Evolutionary conservation across 1,284 basidiomycete genomes (phyloP).

Genomic region (Serendipita sp.): DNA sequence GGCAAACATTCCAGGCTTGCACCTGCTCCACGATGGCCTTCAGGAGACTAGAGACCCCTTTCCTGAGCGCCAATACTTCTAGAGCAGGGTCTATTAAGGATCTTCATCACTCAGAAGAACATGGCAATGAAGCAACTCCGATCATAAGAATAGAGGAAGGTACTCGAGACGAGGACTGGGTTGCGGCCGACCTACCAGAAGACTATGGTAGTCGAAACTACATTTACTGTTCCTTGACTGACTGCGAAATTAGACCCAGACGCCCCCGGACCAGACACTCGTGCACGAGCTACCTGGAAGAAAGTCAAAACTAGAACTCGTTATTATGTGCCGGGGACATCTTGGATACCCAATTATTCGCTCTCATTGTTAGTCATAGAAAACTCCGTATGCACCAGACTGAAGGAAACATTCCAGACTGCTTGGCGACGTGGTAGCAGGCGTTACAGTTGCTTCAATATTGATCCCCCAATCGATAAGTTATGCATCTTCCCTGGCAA

Average conservation of each 20-base stretch:
- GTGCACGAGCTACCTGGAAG: constrained; percentile 7
- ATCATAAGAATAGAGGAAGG: not conserved
- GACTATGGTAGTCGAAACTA: not conserved
- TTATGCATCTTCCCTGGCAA: constrained; percentile 77
- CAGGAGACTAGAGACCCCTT: not conserved
- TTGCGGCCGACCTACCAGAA: not conserved
- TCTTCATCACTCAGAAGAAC: not conserved
- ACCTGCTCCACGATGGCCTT: not conserved
- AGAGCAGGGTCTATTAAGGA: not conserved
- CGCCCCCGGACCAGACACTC: not conserved
- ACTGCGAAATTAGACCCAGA: not conserved
- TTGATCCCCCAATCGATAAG: constrained; percentile 87
- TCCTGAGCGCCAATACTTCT: constrained; percentile 4
- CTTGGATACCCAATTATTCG: constrained; percentile 78
- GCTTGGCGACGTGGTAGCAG: constrained; percentile 69
- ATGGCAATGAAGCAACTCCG: not conserved
- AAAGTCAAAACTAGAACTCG: constrained; percentile 8
- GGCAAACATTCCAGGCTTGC: no score
- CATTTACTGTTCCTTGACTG: not conserved
- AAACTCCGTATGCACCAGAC: constrained; percentile 11
- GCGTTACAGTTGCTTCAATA: constrained; percentile 77
- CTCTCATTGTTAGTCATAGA: constrained; percentile 43
- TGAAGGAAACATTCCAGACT: constrained; percentile 32
- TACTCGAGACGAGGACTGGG: not conserved
- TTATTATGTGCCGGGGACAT: constrained; percentile 22